Base-by-base conservation (phyloP, 2,329 filamentous ascomycete species). In the Trichoderma sp. region DNA sequence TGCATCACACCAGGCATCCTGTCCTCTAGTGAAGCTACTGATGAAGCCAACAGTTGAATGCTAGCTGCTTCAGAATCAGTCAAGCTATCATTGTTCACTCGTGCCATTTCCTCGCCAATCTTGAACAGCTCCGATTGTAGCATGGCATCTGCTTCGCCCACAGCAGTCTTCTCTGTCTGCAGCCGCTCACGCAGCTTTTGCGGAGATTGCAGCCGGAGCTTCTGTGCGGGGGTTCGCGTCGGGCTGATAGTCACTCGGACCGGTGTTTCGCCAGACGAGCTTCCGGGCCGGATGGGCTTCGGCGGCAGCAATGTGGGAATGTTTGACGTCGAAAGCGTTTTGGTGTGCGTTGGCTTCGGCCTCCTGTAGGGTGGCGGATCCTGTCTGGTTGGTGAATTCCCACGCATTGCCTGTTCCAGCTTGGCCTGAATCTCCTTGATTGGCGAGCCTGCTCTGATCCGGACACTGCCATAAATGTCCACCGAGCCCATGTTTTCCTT, bases 101-200 rank as follows among this genome's bases (percentile, higher is more conserved):
- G 87, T 24, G 91, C 91, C 85, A 98, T 91, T 82, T 98, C 95
- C 75, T 94, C 91, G 1, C 93, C 90, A 79, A 98, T 96, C 78
- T 93, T 93, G 68, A 90, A 91, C 9, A 98, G 87, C 82, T 98
- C 95, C 5, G 91, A 90, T 82, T 93, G 91, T 16, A 98, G 84
- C 4, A 89, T 89, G 3, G 89, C 88, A 77, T 95, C 94, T 0
- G 92, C 91, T 9, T 92, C 91, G 6, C 91, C 90, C 18, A 95
- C 91, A 0, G 92, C 90, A 74, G 90, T 91, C 83, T 95, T 95
- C 82, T 98, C 95, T 65, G 91, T 92, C 80, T 96, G 93, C 0
- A 98, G 88, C 41, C 96, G 92, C 85, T 98, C 95, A 21, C 95
- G 93, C 24, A 96, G 86, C 82, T 93, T 95, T 79, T 93, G 93